phyloP scores from a whole-genome alignment of 2,329 filamentous ascomycete genomes.

The Chrysoporthe cubensis region DNA sequence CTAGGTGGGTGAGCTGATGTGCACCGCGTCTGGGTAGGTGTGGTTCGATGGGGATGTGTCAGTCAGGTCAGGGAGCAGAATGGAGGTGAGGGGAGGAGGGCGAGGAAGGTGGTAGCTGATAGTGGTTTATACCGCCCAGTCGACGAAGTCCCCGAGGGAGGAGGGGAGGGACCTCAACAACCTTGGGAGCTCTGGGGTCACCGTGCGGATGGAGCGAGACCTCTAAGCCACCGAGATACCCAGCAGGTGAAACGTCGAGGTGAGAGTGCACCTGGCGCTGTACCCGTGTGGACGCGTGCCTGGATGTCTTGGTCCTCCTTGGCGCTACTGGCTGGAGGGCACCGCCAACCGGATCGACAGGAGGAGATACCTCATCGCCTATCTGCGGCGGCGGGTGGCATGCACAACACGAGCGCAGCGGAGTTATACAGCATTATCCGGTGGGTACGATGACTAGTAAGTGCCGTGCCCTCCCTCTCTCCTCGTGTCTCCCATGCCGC shows the following conservation, averaged over 20 bases:
- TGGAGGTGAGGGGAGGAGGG: constrained; percentile 14
- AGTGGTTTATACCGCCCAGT: not conserved
- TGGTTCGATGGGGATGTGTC: constrained; percentile 16
- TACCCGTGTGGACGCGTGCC: not conserved
- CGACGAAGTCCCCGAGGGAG: not conserved
- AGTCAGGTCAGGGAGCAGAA: constrained; percentile 1
- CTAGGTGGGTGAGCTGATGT: constrained; percentile 10
- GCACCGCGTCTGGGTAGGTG: constrained; percentile 4
- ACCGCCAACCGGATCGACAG: constrained; percentile 17
- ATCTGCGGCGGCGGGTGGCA: not conserved
- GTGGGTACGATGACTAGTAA: no score
- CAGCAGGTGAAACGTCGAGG: not conserved
- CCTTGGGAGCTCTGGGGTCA: constrained; percentile 9
- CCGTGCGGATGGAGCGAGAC: not conserved
- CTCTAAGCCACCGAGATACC: not conserved
- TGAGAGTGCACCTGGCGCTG: not conserved
- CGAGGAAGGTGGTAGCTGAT: constrained; percentile 18
- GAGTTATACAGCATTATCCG: not conserved
- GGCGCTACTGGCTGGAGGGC: not conserved
- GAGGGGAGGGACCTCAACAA: not conserved
- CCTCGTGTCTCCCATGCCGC: no score
- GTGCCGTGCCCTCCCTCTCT: no score
- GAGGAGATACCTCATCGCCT: not conserved
- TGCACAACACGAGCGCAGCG: not conserved
- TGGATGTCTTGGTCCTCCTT: not conserved